These are phyloP conservation scores for Fusarium transvaalense DNA, from an alignment of 2,329 filamentous ascomycete genomes.

Conservation along the genomic window DNA sequence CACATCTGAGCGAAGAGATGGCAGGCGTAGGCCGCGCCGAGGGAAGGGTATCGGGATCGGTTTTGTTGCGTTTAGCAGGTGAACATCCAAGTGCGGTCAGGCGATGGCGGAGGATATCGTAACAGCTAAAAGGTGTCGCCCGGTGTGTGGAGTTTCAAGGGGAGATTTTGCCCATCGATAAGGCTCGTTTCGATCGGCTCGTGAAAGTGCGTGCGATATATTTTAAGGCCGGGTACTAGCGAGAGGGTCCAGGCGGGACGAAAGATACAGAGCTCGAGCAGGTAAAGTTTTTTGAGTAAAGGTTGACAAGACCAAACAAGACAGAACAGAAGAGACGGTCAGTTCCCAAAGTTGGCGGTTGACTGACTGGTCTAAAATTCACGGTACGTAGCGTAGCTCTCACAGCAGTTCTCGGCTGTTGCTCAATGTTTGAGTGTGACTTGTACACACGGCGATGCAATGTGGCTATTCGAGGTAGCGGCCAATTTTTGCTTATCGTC, in stretches of 20 bases:
- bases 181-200: slow-evolving; percentile 33
- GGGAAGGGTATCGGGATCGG: slow-evolving; percentile 31
- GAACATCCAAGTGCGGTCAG: slow-evolving; percentile 39
- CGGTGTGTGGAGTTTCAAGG: slow-evolving; percentile 33
- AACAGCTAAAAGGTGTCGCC: slow-evolving; percentile 20
- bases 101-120: slow-evolving; percentile 23
- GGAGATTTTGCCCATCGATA: slow-evolving; percentile 40
- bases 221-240: slow-evolving; percentile 32
- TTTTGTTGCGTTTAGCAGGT: slow-evolving; percentile 28
- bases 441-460: slow-evolving; percentile 45
- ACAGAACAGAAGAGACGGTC: slow-evolving; percentile 9
- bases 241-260: slow-evolving; percentile 15
- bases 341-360: slow-evolving; percentile 28
- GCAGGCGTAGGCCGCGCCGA: slow-evolving; percentile 49
- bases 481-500: slow-evolving; percentile 47
- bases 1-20: slow-evolving; percentile 72
- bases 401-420: slow-evolving; percentile 27
- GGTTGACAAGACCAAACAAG: slow-evolving; percentile 14
- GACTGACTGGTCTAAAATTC: slow-evolving; percentile 24
- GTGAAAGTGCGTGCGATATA: slow-evolving; percentile 35
- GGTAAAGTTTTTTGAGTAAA: not conserved
- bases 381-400: slow-evolving; percentile 37
- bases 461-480: slow-evolving; percentile 47
- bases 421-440: slow-evolving; percentile 44
- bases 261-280: slow-evolving; percentile 10